Evolutionary conservation across 192 early-diverging fungal genomes (phyloP).

Genomic region (Backusella liffmaniae): DNA sequence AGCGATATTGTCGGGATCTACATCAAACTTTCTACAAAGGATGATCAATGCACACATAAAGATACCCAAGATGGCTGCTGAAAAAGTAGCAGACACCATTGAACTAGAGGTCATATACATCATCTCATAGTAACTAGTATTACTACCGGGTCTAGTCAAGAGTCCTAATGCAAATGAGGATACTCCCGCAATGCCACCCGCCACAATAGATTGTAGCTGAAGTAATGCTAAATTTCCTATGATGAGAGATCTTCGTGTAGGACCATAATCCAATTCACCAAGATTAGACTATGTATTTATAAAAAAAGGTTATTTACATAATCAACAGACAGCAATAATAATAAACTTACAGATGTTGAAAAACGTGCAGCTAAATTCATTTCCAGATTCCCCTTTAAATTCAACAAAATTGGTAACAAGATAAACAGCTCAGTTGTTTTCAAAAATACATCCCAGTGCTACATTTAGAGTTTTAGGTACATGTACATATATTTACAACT

Average conservation of each 20-base stretch:
- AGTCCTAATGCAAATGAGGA: slow-evolving; percentile 59
- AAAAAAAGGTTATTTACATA: neutral
- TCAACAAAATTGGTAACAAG: slow-evolving; percentile 77
- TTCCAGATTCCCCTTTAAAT: slow-evolving; percentile 89
- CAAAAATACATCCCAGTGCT: slow-evolving; percentile 68
- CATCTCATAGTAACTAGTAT: slow-evolving; percentile 34
- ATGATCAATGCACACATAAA: slow-evolving; percentile 70
- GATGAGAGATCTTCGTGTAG: slow-evolving; percentile 52
- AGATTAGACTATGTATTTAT: slow-evolving; percentile 50
- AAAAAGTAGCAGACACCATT: slow-evolving; percentile 62
- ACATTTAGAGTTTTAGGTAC: neutral
- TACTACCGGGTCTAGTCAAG: slow-evolving; percentile 30
- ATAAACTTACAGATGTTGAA: slow-evolving; percentile 64
- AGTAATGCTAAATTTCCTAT: slow-evolving; percentile 73
- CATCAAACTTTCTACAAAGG: slow-evolving; percentile 51
- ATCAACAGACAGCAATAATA: neutral
- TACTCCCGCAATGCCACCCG: slow-evolving; percentile 66
- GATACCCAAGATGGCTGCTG: slow-evolving; percentile 65
- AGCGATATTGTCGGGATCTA: slow-evolving; percentile 78
- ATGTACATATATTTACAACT: neutral
- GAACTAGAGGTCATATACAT: slow-evolving; percentile 58
- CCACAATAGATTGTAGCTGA: slow-evolving; percentile 67
- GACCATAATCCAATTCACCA: slow-evolving; percentile 56
- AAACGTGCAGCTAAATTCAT: slow-evolving; percentile 84
- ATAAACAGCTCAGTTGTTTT: slow-evolving; percentile 73